Percentiles rank a stretch among this genome's conserved stretches.
Conservation (phyloP, 805 yeast genomes). For the Saccharomycopsis microspora region DNA sequence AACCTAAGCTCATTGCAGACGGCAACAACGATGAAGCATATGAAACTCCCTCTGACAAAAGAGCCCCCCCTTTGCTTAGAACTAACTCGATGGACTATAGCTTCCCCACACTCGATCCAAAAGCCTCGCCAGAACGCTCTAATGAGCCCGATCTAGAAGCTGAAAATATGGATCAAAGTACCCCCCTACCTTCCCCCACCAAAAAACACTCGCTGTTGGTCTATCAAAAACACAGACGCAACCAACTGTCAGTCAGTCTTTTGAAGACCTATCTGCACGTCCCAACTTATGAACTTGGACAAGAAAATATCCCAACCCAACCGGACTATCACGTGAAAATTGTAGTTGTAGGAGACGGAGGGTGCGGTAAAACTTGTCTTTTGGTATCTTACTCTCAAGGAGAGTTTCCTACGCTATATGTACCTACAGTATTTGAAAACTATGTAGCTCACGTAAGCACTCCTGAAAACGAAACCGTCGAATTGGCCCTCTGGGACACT, state of each 20-base stretch:
- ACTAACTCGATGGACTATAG: not conserved
- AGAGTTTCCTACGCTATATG: conserved; percentile 58
- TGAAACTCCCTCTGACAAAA: conserved; percentile 22
- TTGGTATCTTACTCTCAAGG: conserved; percentile 56
- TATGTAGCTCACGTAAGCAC: conserved; percentile 47
- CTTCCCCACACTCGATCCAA: conserved; percentile 2
- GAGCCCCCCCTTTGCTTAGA: no score
- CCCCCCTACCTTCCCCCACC: conserved; percentile 13
- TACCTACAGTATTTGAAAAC: conserved; percentile 78
- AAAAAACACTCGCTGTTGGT: conserved; percentile 1
- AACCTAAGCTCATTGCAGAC: conserved; percentile 15
- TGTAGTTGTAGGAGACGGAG: conserved; percentile 84
- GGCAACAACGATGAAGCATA: conserved; percentile 17
- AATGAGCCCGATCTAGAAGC: not conserved
- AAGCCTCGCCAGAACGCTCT: no score
- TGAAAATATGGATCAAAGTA: conserved; percentile 6
- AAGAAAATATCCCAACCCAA: not conserved
- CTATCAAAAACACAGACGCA: conserved; percentile 13
- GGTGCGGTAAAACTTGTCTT: conserved; percentile 82
- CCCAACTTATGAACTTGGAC: conserved; percentile 13
- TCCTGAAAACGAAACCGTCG: conserved; percentile 40
- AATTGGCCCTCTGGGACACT: conserved; percentile 77
- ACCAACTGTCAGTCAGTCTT: conserved; percentile 13
- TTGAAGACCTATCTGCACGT: conserved; percentile 11
- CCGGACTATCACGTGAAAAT: conserved; percentile 36